Conservation (phyloP, 352 stramenopile genomes). For the Pythium dissimile region DNA sequence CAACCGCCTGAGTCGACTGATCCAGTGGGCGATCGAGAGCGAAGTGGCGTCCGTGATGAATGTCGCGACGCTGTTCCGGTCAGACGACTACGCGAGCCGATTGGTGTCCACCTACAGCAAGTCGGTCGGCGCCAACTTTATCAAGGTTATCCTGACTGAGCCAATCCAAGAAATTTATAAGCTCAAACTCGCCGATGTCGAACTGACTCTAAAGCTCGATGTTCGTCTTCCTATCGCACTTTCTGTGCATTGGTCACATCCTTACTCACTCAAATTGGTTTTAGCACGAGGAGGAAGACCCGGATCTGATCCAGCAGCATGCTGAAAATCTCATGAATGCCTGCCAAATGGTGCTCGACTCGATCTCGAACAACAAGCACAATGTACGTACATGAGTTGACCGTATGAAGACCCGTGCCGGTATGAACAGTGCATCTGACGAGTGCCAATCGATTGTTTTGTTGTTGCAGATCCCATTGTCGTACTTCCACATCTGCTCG, state of each 20-base stretch:
- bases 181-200: conserved; percentile 52
- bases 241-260: too few species aligned
- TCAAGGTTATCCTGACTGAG: conserved; percentile 31
- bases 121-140: conserved; percentile 29
- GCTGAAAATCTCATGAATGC: conserved; percentile 79
- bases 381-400: conserved; percentile 33
- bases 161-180: conserved; percentile 36
- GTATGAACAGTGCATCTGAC: too few species aligned
- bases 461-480: conserved; percentile 30
- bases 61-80: conserved; percentile 42
- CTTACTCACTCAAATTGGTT: too few species aligned
- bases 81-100: conserved; percentile 39
- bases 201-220: conserved; percentile 69
- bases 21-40: conserved; percentile 46
- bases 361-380: conserved; percentile 63
- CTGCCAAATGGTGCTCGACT: conserved; percentile 81
- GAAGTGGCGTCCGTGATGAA: conserved; percentile 38
- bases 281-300: conserved; percentile 12
- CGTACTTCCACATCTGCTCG: conserved; percentile 44
- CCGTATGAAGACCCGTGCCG: too few species aligned
- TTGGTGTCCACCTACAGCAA: conserved; percentile 47
- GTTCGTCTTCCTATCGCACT: conserved; percentile 20
- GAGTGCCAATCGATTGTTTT: too few species aligned
- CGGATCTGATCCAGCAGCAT: conserved; percentile 29
- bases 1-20: conserved; percentile 30